Evolutionary conservation across 2,329 filamentous ascomycete genomes (phyloP).

Genomic region (Penicillium freii): DNA sequence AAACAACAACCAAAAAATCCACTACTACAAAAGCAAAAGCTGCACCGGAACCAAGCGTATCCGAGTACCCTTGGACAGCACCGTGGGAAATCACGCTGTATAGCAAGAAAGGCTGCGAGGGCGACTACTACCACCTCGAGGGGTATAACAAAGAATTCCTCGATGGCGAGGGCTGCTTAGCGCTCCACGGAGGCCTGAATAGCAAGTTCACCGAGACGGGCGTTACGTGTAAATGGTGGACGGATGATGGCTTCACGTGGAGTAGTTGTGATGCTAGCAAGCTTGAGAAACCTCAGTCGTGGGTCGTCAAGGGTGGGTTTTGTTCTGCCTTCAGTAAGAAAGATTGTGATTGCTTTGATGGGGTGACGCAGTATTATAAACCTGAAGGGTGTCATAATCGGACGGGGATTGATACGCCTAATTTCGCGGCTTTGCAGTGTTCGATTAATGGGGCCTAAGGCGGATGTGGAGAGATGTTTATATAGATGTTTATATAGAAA

Average conservation of each 20-base stretch:
- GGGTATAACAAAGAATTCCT: background rate
- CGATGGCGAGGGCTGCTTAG: background rate
- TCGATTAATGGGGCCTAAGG: background rate
- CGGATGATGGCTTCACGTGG: background rate
- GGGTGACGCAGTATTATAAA: background rate
- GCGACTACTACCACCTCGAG: constrained; percentile 1
- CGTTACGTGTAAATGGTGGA: constrained; percentile 10
- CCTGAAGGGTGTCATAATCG: background rate
- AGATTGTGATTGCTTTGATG: constrained; percentile 2
- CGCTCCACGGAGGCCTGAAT: background rate
- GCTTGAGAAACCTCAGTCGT: constrained; percentile 9
- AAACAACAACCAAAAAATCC: background rate
- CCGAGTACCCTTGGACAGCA: background rate
- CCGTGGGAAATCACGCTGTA: constrained; percentile 4
- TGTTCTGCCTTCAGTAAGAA: background rate
- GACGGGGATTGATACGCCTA: background rate
- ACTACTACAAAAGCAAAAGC: background rate
- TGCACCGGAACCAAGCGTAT: background rate
- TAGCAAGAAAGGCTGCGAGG: background rate
- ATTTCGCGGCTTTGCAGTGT: background rate
- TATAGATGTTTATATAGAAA: background rate
- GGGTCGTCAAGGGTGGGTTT: constrained; percentile 4
- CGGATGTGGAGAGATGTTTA: background rate
- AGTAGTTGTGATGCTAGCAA: constrained; percentile 5
- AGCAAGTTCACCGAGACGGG: background rate